Evolutionary conservation across 2,329 filamentous ascomycete genomes (phyloP), one percentile per base, ranked within the genome.

Genomic region (Bipolaris bicolor): DNA sequence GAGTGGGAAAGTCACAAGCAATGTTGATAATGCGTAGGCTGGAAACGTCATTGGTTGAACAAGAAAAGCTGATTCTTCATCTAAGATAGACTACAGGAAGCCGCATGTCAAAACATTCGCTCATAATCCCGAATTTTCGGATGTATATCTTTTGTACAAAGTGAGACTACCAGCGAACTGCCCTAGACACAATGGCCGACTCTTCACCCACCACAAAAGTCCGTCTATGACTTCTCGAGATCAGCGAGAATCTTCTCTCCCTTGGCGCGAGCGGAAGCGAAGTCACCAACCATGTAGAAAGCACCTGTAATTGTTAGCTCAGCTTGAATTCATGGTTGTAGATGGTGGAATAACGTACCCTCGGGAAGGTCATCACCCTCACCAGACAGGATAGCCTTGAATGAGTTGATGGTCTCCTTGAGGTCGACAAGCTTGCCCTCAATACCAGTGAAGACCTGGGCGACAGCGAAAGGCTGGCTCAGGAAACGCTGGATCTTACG

Each of bases 401-500:
- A 99, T 60, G 90, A 96, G 77, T 84, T 80, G 78, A 99, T 97
- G 79, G 95, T 99, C 82, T 97, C 92, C 91, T 99, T 98, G 72
- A 99, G 86, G 82, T 97, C 92, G 76, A 99, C 95, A 72, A 99
- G 90, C 82, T 88, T 87, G 82, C 95, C 95, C 89, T 97, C 91
- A 80, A 97, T 97, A 87, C 87, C 87, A 82, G 90, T 93, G 88
- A 93, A 93, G 76, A 93, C 87, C 79, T 89, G 84, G 70, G 87
- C 87, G 75, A 89, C 95, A 74, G 95, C 95, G 88, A 99, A 99
- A 79, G 95, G 95, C 87, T 99, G 95, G 82, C 88, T 91, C 86
- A 99, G 86, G 92, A 99, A 99, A 90, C 93, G 91, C 88, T 99
- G 95, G 80, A 99, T 90, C 88, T 98, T 98, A 86, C 95, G 94